Percentiles rank a stretch among this genome's conserved stretches.
Evolutionary conservation across 139 green algal species (phyloP).

Genomic region (Auxenochlorella pyrenoidosa): DNA sequence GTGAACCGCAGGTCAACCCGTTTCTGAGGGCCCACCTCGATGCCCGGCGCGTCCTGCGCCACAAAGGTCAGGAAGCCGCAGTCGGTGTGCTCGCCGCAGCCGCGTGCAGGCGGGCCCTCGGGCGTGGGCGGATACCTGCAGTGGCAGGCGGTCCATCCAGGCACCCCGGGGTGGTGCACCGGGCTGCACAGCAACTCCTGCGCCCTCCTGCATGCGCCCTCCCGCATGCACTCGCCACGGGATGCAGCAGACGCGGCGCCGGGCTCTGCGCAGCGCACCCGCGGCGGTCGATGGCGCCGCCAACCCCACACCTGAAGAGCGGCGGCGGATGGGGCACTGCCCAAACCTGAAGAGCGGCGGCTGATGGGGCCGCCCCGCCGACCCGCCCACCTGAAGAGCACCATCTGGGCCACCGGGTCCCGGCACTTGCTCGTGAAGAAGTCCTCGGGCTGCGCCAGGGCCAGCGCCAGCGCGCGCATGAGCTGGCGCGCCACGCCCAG

Average conservation of each 20-base stretch:
- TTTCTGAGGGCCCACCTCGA: constrained; percentile 37
- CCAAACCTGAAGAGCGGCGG: too few species aligned
- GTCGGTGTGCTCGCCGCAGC: constrained; percentile 47
- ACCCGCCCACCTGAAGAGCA: constrained; percentile 38
- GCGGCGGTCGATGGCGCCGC: too few species aligned
- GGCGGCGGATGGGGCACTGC: too few species aligned
- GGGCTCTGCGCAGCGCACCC: background rate
- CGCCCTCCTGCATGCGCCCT: too few species aligned
- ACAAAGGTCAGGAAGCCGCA: constrained; percentile 51
- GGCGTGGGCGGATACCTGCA: constrained; percentile 16
- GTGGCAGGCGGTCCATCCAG: too few species aligned
- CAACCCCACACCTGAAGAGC: constrained; percentile 40
- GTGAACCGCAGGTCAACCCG: too few species aligned
- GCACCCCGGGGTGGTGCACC: too few species aligned
- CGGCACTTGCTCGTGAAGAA: constrained; percentile 20
- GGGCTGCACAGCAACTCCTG: too few species aligned
- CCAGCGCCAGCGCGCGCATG: constrained; percentile 39
- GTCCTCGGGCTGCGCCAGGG: constrained; percentile 10
- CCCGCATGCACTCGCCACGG: background rate
- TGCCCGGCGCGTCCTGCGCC: constrained; percentile 43
- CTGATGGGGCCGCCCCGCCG: too few species aligned
- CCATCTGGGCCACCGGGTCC: constrained; percentile 32
- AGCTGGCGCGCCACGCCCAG: constrained; percentile 34
- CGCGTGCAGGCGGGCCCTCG: background rate
- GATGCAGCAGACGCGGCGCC: background rate